phyloP scores from a whole-genome alignment of 192 early-diverging fungal species.

The Coemansia reversa region DNA sequence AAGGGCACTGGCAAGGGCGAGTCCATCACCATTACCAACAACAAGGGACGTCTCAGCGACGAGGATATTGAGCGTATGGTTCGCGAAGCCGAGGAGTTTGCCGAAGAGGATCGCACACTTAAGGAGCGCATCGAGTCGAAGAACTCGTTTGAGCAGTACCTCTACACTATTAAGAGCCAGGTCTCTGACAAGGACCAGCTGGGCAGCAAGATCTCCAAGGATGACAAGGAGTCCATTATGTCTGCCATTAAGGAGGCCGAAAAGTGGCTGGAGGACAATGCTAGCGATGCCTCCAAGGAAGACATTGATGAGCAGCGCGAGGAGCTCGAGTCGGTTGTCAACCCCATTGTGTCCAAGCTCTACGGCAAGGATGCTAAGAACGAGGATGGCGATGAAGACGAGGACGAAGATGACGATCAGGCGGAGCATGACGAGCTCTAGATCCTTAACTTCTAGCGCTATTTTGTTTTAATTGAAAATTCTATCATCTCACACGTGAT shows the following conservation, averaged over 20 bases:
- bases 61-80: conserved; percentile 99
- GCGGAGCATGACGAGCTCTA: conserved; percentile 58
- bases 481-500: too few relatives aligned
- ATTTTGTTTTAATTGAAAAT: conserved; percentile 1
- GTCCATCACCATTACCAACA: conserved; percentile 95
- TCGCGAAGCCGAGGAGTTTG: conserved; percentile 90
- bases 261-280: conserved; percentile 86
- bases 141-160: conserved; percentile 89
- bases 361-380: conserved; percentile 65
- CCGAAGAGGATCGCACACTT: conserved; percentile 79
- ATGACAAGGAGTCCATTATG: conserved; percentile 88
- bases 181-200: conserved; percentile 80
- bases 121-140: conserved; percentile 89
- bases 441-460: background rate
- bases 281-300: conserved; percentile 84
- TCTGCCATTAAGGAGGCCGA: conserved; percentile 76
- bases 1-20: conserved; percentile 97
- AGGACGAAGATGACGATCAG: conserved; percentile 46
- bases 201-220: conserved; percentile 78
- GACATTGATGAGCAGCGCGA: conserved; percentile 96
- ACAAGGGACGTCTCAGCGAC: conserved; percentile 91
- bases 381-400: conserved; percentile 61
- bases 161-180: conserved; percentile 88
- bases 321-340: conserved; percentile 90
- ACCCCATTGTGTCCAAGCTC: conserved; percentile 92